phyloP scores from a whole-genome alignment of 176 grass and related monocot species.

The Aegilops sharonensis region DNA sequence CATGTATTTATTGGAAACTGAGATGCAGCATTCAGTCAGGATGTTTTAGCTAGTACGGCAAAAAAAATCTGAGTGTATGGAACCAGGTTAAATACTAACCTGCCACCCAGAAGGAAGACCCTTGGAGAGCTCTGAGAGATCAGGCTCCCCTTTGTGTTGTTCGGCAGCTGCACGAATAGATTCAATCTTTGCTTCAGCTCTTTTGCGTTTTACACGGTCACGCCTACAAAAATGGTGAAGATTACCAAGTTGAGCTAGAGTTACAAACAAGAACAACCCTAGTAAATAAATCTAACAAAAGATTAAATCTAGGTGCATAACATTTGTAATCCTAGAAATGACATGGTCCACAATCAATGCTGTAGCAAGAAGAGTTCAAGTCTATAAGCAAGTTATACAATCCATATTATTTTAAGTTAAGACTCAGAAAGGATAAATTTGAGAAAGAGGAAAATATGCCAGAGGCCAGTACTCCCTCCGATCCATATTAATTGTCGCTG shows the following conservation, averaged over 20 bases:
- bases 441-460: neutral
- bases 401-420: neutral
- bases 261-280: neutral
- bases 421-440: neutral
- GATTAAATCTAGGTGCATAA: neutral
- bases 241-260: neutral
- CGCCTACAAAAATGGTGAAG: slow-evolving; percentile 52
- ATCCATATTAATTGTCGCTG: too few relatives aligned
- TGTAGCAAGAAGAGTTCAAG: neutral
- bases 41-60: neutral
- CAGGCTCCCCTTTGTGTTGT: slow-evolving; percentile 45
- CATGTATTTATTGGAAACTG: neutral
- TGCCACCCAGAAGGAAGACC: slow-evolving; percentile 90
- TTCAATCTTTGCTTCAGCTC: slow-evolving; percentile 41
- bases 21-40: neutral
- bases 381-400: neutral
- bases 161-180: neutral
- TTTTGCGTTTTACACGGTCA: slow-evolving; percentile 78
- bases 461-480: neutral
- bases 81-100: slow-evolving; percentile 33
- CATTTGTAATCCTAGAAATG: neutral
- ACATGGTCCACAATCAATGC: neutral
- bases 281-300: neutral
- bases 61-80: neutral
- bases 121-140: slow-evolving; percentile 70